Evolutionary conservation across 2,329 filamentous ascomycete genomes (phyloP), one percentile per base, ranked within the genome.

Genomic region (Colletotrichum theobromicola): DNA sequence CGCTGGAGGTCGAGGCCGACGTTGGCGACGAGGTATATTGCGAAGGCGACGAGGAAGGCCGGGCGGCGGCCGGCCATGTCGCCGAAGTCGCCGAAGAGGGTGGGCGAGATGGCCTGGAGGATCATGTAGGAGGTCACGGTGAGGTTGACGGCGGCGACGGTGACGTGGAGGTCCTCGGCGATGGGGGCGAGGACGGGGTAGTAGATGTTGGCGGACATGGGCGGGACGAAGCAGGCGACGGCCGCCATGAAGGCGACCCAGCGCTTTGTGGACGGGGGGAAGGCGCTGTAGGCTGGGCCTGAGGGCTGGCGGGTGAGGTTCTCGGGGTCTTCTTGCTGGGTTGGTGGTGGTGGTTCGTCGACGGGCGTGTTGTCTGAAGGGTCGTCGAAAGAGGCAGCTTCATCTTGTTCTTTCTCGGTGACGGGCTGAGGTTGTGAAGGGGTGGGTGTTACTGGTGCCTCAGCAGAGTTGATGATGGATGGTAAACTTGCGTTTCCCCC

Each of bases 51-150:
- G 28, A 92, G 85, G 75, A 91, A 92, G 4, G 91, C 90, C 0
- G 90, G 91, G n/a, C 91, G 85, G 34, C 91, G 87, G 10, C 92
- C 91, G 4, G 88, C 86, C 77, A 85, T 87, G 79, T 94, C 92
- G 7, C 90, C 90, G 53, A 93, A 88, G 72, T 91, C 90, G 5
- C 91, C 92, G 60, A 92, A 89, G 15, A 93, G 80, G 7, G 88
- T 90, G 0, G 92, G 92, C 0, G 91, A 87, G 2, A 94, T 81
- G 21, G 88, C 92, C 80, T 93, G 92, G 58, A 93, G 86, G 69
- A 93, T 87, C 89, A 92, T 90, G 79, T 90, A 93, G 2, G 90
- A 90, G 5, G 91, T 92, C 53, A 90, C 79, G 9, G 87, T 87
- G 66, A 90, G 79, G 78, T 89, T 89, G 77, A 89, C 81, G 37